Evolutionary conservation across 2,329 filamentous ascomycete genomes (phyloP).

Genomic region (Cytospora paraplurivora): DNA sequence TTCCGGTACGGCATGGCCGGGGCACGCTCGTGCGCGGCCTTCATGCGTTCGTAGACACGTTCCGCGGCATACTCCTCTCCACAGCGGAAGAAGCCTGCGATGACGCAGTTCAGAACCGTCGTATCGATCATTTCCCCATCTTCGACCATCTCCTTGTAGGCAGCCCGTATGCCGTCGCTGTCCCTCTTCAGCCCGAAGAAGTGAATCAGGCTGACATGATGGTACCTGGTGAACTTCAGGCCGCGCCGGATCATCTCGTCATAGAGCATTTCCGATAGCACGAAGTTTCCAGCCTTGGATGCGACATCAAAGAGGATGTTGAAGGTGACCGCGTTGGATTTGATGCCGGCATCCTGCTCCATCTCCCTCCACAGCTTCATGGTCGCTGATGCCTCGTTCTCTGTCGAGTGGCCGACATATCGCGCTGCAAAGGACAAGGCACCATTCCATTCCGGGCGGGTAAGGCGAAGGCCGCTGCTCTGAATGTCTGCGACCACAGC

Average conservation of each 20-base stretch:
- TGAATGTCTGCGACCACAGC: constrained; percentile 83
- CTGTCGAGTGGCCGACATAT: constrained; percentile 62
- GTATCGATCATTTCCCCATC: constrained; percentile 88
- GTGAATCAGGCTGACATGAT: constrained; percentile 80
- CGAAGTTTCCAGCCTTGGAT: constrained; percentile 80
- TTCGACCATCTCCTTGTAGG: constrained; percentile 82
- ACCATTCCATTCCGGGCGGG: constrained; percentile 74
- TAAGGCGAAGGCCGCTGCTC: constrained; percentile 68
- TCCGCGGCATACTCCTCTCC: constrained; percentile 78
- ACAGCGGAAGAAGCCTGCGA: constrained; percentile 73
- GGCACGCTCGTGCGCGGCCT: constrained; percentile 53
- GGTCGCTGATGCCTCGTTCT: constrained; percentile 65
- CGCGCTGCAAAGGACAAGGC: constrained; percentile 79
- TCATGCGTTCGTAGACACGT: constrained; percentile 84
- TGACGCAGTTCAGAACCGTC: constrained; percentile 81
- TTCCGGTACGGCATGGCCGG: constrained; percentile 46
- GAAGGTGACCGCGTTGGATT: constrained; percentile 78
- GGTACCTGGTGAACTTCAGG: constrained; percentile 73
- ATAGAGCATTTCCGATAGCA: constrained; percentile 81
- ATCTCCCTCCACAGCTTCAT: constrained; percentile 86
- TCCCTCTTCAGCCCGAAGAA: constrained; percentile 78
- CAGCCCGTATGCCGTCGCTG: constrained; percentile 70
- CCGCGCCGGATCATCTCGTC: constrained; percentile 75
- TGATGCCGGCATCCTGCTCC: constrained; percentile 70
- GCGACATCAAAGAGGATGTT: constrained; percentile 91